Evolutionary conservation across 2,329 filamentous ascomycete genomes (phyloP).

Genomic region (Graphium sp.): DNA sequence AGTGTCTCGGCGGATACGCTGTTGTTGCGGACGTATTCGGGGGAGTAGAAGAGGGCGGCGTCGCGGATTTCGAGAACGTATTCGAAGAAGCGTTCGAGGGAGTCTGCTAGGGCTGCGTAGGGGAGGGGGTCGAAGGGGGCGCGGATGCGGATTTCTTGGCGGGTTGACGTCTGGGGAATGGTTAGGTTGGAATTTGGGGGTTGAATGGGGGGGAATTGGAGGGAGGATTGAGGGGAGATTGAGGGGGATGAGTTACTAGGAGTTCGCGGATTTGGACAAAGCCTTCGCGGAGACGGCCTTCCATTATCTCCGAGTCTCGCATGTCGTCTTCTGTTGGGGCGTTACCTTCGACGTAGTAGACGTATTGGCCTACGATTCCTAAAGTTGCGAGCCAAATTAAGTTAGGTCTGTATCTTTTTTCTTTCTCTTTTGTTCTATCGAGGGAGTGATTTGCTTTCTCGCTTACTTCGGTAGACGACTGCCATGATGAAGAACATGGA

Average conservation of each 20-base stretch:
- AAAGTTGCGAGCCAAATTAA: no score
- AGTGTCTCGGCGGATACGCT: constrained; percentile 29
- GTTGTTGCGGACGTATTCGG: constrained; percentile 30
- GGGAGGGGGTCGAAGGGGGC: constrained; percentile 38
- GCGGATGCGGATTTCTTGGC: constrained; percentile 40
- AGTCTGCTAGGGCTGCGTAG: constrained; percentile 36
- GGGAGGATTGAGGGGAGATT: no score
- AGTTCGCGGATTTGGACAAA: constrained; percentile 41
- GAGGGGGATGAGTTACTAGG: constrained; percentile 17
- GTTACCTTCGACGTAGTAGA: constrained; percentile 38
- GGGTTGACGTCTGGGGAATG: constrained; percentile 24
- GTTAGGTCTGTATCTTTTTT: constrained; percentile 3
- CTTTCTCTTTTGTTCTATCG: neutral
- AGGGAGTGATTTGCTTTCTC: no score
- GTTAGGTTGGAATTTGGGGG: neutral
- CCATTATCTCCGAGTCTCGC: constrained; percentile 35
- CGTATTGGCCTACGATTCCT: constrained; percentile 36
- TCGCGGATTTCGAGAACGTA: constrained; percentile 40
- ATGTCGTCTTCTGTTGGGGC: constrained; percentile 33
- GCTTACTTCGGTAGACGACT: constrained; percentile 35
- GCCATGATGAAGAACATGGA: constrained; percentile 40
- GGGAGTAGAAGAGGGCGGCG: constrained; percentile 39
- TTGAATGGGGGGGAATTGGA: no score
- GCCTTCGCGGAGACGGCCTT: constrained; percentile 41
- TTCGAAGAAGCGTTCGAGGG: constrained; percentile 41